These are phyloP conservation scores for Alternaria incomplexa DNA, from an alignment of 2,329 filamentous ascomycete species.

Conservation along the genomic window DNA sequence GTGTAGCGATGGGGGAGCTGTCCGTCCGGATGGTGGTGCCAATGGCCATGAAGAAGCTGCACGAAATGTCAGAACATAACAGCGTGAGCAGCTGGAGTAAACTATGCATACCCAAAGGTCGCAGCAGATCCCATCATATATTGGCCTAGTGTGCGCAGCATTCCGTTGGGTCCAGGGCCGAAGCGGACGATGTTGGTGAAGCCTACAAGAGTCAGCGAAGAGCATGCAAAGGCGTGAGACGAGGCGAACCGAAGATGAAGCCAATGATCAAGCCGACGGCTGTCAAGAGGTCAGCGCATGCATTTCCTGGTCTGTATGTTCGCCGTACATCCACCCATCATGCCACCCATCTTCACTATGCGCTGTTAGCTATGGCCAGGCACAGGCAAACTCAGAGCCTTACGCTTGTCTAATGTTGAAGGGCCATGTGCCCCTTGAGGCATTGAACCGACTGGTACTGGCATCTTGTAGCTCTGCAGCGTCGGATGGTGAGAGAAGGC, in stretches of 20 bases:
- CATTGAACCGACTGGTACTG: conserved; percentile 60
- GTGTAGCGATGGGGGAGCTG: conserved; percentile 74
- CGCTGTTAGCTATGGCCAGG: conserved; percentile 36
- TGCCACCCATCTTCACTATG: conserved; percentile 93
- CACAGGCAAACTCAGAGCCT: conserved; percentile 36
- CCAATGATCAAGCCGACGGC: conserved; percentile 96
- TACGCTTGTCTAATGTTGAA: conserved; percentile 75
- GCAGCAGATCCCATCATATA: conserved; percentile 96
- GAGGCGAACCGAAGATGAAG: conserved; percentile 85
- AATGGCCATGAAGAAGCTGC: conserved; percentile 96
- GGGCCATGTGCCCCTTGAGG: conserved; percentile 57
- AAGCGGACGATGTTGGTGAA: conserved; percentile 95
- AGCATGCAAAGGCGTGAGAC: not conserved
- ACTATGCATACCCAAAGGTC: conserved; percentile 80
- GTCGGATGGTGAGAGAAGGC: conserved; percentile 17
- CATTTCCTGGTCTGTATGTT: not conserved
- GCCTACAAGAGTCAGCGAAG: conserved; percentile 60
- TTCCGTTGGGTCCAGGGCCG: conserved; percentile 89
- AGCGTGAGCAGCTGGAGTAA: not conserved
- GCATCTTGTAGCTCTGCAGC: conserved; percentile 53
- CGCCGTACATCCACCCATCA: conserved; percentile 96
- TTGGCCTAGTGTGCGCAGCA: conserved; percentile 92
- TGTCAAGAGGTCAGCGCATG: conserved; percentile 50
- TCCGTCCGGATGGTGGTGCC: conserved; percentile 96
- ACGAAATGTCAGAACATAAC: conserved; percentile 21